Conservation (phyloP, 192 early-diverging fungal species). For the Spinellus fusiger region DNA sequence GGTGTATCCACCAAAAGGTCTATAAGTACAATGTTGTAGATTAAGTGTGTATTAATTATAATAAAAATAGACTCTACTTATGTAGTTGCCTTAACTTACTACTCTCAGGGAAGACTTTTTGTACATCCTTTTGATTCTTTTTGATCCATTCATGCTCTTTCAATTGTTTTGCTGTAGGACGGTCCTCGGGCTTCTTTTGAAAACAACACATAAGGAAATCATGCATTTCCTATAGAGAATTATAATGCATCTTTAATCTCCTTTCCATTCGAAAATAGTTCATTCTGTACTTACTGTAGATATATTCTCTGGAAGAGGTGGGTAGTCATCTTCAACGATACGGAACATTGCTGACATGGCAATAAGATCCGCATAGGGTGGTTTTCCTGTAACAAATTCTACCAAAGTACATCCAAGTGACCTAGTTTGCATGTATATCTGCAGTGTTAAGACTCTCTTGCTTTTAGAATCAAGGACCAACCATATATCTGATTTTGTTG, state of each 20-base stretch:
- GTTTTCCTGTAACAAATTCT: slow-evolving; percentile 88
- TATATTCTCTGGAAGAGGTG: slow-evolving; percentile 76
- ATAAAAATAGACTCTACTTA: background rate
- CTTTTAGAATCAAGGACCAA: slow-evolving; percentile 10
- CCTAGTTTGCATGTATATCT: slow-evolving; percentile 27
- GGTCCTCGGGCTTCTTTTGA: slow-evolving; percentile 65
- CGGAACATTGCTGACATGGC: slow-evolving; percentile 90
- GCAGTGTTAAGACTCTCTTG: background rate
- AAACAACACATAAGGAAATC: slow-evolving; percentile 85
- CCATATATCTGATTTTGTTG: slow-evolving; percentile 90
- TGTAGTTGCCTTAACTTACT: background rate
- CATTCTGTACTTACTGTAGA: slow-evolving; percentile 41
- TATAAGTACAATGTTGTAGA: no score
- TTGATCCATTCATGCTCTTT: slow-evolving; percentile 75
- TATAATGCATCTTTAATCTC: background rate
- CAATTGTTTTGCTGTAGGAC: slow-evolving; percentile 70
- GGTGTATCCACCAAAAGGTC: no score
- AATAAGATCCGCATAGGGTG: slow-evolving; percentile 81
- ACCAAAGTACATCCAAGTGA: slow-evolving; percentile 91
- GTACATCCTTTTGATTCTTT: slow-evolving; percentile 34
- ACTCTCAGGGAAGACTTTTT: background rate
- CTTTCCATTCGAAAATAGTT: background rate
- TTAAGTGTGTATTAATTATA: no score
- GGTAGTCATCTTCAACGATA: slow-evolving; percentile 89
- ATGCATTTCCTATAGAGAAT: slow-evolving; percentile 45